Conservation (phyloP, 1,284 basidiomycete species). For the Inonotus hispidus region DNA sequence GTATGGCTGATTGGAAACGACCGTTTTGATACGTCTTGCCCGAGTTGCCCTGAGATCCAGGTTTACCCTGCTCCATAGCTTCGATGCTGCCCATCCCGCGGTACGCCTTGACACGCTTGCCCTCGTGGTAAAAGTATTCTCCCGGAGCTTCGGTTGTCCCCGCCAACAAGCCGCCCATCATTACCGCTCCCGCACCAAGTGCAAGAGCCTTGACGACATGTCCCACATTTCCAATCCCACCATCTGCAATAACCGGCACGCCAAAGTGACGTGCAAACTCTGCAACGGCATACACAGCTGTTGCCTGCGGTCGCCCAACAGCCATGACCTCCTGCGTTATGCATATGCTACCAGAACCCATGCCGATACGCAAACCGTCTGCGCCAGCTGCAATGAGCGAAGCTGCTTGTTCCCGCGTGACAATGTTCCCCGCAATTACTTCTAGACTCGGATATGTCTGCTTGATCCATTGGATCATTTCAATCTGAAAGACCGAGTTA, state of each 20-base stretch:
- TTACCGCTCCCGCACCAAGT: constrained; percentile 92
- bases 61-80: constrained; percentile 88
- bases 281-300: constrained; percentile 91
- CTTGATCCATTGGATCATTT: constrained; percentile 97
- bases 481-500: constrained; percentile 91
- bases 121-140: constrained; percentile 98
- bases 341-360: constrained; percentile 98
- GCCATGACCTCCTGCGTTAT: constrained; percentile 99
- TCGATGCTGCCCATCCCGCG: constrained; percentile 97
- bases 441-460: constrained; percentile 77
- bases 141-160: constrained; percentile 97
- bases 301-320: constrained; percentile 97
- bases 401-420: constrained; percentile 96
- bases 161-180: constrained; percentile 98
- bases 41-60: constrained; percentile 21
- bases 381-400: constrained; percentile 92
- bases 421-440: constrained; percentile 96
- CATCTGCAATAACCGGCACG: constrained; percentile 97
- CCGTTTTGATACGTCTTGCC: background rate
- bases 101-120: constrained; percentile 98
- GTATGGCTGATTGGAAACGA: constrained; percentile 13
- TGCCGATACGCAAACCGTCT: constrained; percentile 91
- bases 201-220: constrained; percentile 97
- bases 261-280: constrained; percentile 94
- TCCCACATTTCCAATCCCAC: constrained; percentile 93